These are phyloP conservation scores for Stellera chamaejasme DNA, from an alignment of 345 rosid species.

Conservation along the genomic window DNA sequence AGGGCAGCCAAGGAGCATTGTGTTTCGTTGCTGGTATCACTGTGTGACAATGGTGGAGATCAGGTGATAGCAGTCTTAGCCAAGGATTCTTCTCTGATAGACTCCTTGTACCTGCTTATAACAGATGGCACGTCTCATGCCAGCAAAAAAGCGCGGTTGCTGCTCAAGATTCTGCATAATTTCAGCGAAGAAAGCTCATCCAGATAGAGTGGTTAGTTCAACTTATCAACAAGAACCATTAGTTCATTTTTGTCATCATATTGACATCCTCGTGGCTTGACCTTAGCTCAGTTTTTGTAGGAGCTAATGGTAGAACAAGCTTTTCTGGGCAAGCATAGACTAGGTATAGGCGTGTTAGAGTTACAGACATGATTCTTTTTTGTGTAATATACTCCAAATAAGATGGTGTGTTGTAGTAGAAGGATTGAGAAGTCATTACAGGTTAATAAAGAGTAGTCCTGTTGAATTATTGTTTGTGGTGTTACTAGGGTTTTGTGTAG, in stretches of 20 bases:
- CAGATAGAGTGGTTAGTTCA: constrained; percentile 7
- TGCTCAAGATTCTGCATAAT: constrained; percentile 37
- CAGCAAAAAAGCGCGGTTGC: constrained; percentile 33
- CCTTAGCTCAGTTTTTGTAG: constrained; percentile 35
- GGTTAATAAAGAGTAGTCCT: constrained; percentile 4
- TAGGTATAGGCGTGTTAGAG: not conserved
- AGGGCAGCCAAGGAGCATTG: constrained; percentile 49
- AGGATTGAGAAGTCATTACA: not conserved
- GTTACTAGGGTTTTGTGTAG: not conserved
- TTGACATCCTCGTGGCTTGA: not conserved
- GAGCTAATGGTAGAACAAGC: constrained; percentile 20
- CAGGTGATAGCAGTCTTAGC: constrained; percentile 35
- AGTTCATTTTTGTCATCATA: constrained; percentile 14
- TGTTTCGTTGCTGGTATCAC: constrained; percentile 37
- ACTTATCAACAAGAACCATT: constrained; percentile 16
- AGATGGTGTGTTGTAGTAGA: not conserved
- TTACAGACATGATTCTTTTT: not conserved
- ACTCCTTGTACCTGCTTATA: constrained; percentile 29
- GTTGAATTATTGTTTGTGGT: not conserved
- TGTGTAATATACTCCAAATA: too few relatives aligned
- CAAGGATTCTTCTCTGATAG: constrained; percentile 28
- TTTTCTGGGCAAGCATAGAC: not conserved
- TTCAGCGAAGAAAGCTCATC: constrained; percentile 28
- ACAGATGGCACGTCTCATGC: constrained; percentile 37
- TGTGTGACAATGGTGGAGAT: constrained; percentile 41